Evolutionary conservation across 2,329 filamentous ascomycete species (phyloP), one percentile per base, ranked within the genome.

Genomic region (Venturia aucupariae): DNA sequence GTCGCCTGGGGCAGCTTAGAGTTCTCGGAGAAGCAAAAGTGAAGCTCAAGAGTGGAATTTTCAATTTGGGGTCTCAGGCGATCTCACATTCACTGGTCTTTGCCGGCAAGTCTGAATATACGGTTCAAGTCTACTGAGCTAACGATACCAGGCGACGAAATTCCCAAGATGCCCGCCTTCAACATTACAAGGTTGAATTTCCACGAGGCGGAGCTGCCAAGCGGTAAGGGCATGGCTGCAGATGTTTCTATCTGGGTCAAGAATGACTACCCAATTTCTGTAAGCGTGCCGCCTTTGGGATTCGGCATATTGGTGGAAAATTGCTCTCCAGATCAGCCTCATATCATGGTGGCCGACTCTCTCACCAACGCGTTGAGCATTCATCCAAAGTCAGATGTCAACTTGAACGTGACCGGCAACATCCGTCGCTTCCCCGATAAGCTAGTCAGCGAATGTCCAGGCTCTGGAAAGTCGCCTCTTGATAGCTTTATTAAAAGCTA

Each of bases 301-400:
- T 97, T 97, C 71, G 87, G 92, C 67, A 85, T 97, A 38, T 80
- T 96, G 59, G 87, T 97, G 6, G 87, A 90, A 54, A 91, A 91
- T 67, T 99, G 94, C 75, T 81, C 83, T 32, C 79, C 83, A 4
- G 79, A 84, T 27, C 86, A 94, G 64, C 83, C 87, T 3, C 86
- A 87, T 67, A 94, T 99, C 70, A 80, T 86, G 68, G 82, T 97
- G 64, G 92, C 90, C 3, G 85, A 89, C 70, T 91, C 90, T 8
- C 80, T 81, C 22, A 95, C 90, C 0, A 81, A 83, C 22, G 76
- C 81, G 46, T 78, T 96, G 41, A 76, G 85, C 42, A 81, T 97
- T 15, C 78, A 84, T 62, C 89, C 93, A 30, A 83, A 85, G 42
- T 78, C 84, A 4, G 82, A 89, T 57, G 83, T 96, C 22, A 78